Evolutionary conservation across 2,329 filamentous ascomycete species (phyloP), one percentile per base, ranked within the genome.

Genomic region (Graphium sp.): DNA sequence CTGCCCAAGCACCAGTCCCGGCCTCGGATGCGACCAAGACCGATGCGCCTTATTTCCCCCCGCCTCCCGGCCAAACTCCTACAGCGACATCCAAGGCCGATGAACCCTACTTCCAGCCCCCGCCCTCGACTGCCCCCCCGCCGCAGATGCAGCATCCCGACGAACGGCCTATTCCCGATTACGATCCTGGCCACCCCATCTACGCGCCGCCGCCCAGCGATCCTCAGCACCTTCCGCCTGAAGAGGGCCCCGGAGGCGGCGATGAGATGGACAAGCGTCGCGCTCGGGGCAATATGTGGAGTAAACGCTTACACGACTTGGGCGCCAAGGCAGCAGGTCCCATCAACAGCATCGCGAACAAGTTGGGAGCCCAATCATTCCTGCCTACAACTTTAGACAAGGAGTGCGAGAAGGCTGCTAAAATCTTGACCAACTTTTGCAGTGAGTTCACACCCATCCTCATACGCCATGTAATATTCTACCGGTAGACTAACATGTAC

Each of bases 401-500:
- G 49, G 85, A 93, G 55, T 79, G 77, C 40, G 83, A 93, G 52
- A 93, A 93, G 57, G 82, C 83, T 1, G 83, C 84, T 19, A 61
- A 80, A 9, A 92, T 93, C 26, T 49, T 93, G 16, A 70, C 69
- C 44, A 79, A 74, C 37, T 94, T 94, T 52, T 92, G 83, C 59
- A 89, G 74, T 79, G 60, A 43, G 72, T 49, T 6, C 33, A 48
- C 37, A 34, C 30, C 32, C n/a, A 39, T 39, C 3, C 25, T 28
- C 7, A 20, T 28, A 15, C 13, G 2, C 13, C 15, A 17, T 17
- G 4, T 3, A 26, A 16, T n/a, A 8, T 3, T 10, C 24, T 26
- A 26, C 18, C 24, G 7, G 19, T 4, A n/a, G 20, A 8, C n/a
- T 8, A n/a, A 22, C 7, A 22, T 22, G 20, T 22, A 7, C 7